These are phyloP conservation scores for Polytrichum commune DNA, from an alignment of 225 moss, liverwort and hornwort species.

Conservation along the genomic window DNA sequence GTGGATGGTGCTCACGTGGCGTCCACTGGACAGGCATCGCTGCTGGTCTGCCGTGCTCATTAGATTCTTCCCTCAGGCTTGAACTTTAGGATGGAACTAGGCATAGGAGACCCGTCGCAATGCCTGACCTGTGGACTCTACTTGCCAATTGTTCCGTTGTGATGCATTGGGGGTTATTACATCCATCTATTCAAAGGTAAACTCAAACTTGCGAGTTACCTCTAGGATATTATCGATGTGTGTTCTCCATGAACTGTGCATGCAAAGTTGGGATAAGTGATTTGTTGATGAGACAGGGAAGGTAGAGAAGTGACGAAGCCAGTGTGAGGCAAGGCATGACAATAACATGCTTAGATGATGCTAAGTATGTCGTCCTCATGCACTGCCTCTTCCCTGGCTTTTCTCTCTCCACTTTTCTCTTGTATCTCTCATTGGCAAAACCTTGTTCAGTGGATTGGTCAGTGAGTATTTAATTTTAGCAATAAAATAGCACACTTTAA, in stretches of 20 bases:
- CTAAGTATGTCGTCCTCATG: conserved; percentile 75
- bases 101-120: conserved; percentile 45
- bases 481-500: too few species aligned
- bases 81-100: neutral
- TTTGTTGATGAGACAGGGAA: neutral
- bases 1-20: conserved; percentile 13
- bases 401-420: conserved; percentile 11
- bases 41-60: conserved; percentile 47
- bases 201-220: too few species aligned
- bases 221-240: too few species aligned
- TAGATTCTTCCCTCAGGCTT: neutral
- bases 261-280: too few species aligned
- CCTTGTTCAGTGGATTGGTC: neutral
- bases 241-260: too few species aligned
- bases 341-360: conserved; percentile 41
- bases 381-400: conserved; percentile 99
- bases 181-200: too few species aligned
- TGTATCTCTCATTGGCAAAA: neutral
- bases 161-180: too few species aligned
- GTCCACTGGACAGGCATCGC: conserved; percentile 52
- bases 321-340: conserved; percentile 79
- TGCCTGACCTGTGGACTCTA: conserved; percentile 49
- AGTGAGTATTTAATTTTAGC: too few species aligned
- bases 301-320: conserved; percentile 34
- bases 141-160: conserved; percentile 10